Conservation (phyloP, 352 stramenopile genomes). For the Thalassiosira exigua region DNA sequence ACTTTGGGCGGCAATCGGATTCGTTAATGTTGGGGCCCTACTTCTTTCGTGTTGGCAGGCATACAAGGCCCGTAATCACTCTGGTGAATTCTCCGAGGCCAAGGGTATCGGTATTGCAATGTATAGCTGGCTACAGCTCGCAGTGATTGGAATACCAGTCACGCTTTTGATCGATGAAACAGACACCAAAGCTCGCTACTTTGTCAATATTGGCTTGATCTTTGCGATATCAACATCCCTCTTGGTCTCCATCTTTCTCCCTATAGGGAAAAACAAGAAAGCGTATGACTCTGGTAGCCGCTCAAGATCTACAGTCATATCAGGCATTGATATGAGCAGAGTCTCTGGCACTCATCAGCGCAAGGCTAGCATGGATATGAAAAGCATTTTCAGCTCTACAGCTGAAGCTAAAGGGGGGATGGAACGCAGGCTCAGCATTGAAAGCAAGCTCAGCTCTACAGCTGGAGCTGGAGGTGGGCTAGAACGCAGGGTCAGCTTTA, state of each 20-base stretch:
- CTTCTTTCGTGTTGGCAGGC: slow-evolving; percentile 25
- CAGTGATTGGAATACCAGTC: slow-evolving; percentile 37
- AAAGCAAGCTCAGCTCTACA: no score
- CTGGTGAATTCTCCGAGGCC: slow-evolving; percentile 34
- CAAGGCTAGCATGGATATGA: no score
- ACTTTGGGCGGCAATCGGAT: slow-evolving; percentile 14
- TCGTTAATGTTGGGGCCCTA: slow-evolving; percentile 3
- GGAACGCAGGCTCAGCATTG: no score
- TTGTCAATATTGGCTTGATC: slow-evolving; percentile 11
- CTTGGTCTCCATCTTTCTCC: slow-evolving; percentile 26
- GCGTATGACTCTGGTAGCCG: no score
- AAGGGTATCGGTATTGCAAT: slow-evolving; percentile 29
- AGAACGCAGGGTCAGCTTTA: no score
- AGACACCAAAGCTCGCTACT: slow-evolving; percentile 22
- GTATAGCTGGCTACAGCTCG: slow-evolving; percentile 25
- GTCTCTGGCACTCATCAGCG: no score
- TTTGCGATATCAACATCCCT: slow-evolving; percentile 26
- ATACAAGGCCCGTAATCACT: slow-evolving; percentile 34
- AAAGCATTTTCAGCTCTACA: no score
- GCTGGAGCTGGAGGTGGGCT: no score
- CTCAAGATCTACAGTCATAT: no score
- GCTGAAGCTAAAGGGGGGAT: no score
- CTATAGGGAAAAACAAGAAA: no score
- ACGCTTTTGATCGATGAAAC: slow-evolving; percentile 19
- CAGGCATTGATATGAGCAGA: no score